Evolutionary conservation across 495 filamentous ascomycete genomes (phyloP), one percentile per base, ranked within the genome.

Genomic region (Aspergillus panamensis): DNA sequence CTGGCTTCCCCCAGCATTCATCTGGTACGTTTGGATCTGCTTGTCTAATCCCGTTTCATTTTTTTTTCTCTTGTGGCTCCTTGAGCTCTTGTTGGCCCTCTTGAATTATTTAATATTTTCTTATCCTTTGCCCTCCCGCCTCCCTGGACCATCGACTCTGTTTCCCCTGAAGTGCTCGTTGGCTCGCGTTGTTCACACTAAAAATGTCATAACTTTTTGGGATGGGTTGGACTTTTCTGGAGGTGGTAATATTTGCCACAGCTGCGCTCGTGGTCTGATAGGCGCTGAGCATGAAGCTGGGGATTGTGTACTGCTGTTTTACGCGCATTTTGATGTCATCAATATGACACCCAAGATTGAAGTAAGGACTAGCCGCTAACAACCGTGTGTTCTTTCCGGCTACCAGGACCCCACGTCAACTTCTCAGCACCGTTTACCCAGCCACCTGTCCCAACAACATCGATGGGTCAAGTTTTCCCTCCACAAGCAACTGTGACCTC

Each of bases 381-480:
- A 58, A 53, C 61, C 37, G 55, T 44, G 58, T 45, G 48, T 40
- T 60, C 56, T 44, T 53, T 49, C 51, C 54, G 56, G 58, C 35
- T 62, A 61, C 29, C 62, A 77, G 69, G 64, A 65, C 67, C 72
- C 20, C 74, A 77, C 67, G 69, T 71, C 52, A 72, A 73, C 61
- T 75, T 75, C 67, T 67, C 73, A 40, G 66, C 73, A 3, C 71
- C 71, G 3, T 79, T 72, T 58, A 59, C 67, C 53, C 76, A 77
- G 59, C 60, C 73, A 30, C 63, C 73, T 44, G 58, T 75, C 31
- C 69, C 72, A 43, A 65, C 64, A 32, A 66, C 67, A 32, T 66
- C 68, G 25, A 72, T 76, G 66, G 57, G 56, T 47, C 73, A 75
- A 25, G 74, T 72, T 49, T 65, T 74, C 21, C 72, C 69, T 39